Conservation (phyloP, 345 rosid genomes). For the Gossypium rotundifolium region DNA sequence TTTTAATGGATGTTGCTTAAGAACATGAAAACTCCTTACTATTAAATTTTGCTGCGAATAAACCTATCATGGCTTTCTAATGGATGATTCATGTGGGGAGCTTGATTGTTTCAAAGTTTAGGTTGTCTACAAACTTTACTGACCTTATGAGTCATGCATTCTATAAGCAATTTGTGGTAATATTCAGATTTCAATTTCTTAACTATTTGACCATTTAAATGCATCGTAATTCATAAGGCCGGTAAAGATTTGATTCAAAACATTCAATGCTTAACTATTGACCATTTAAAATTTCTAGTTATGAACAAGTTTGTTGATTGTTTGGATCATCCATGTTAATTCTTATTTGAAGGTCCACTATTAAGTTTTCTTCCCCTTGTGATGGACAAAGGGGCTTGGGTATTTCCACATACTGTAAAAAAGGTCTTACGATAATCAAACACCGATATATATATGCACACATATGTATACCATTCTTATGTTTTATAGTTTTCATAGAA, state of each 20-base stretch:
- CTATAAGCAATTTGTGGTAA: no score
- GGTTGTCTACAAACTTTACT: no score
- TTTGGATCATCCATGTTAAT: not conserved
- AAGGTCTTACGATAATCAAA: not conserved
- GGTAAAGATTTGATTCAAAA: not conserved
- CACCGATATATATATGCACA: not conserved
- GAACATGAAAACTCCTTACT: not conserved
- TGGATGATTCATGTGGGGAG: no score
- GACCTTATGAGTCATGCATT: no score
- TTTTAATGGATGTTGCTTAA: not conserved
- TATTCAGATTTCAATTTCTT: no score
- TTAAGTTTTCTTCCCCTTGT: not conserved
- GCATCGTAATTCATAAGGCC: no score
- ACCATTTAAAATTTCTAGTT: not conserved
- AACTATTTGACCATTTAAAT: no score
- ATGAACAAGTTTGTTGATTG: not conserved
- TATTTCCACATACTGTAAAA: not conserved
- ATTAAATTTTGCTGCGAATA: no score
- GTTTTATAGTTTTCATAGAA: not conserved
- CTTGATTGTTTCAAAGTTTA: no score
- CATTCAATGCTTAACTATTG: not conserved
- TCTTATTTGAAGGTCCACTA: not conserved
- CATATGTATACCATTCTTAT: not conserved
- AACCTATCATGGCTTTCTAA: no score
- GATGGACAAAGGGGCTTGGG: not conserved